Conservation (phyloP, 2,329 filamentous ascomycete species). For the Colletotrichum salicis region DNA sequence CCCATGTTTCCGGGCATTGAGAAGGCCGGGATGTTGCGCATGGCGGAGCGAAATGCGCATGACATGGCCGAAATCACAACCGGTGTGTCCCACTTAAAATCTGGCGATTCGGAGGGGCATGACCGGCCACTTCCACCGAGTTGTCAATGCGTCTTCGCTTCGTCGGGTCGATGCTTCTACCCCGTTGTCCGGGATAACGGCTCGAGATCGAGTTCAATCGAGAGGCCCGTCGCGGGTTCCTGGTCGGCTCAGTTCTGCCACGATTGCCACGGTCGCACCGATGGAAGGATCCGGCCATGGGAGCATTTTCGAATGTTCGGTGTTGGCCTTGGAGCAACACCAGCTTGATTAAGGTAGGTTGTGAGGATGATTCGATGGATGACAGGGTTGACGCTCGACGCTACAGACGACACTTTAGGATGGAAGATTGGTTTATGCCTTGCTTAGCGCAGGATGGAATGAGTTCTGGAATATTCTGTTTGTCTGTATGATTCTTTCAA, state of each 20-base stretch:
- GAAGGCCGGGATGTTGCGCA: slow-evolving; percentile 29
- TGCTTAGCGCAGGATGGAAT: neutral
- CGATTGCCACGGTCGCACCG: neutral
- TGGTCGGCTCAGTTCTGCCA: slow-evolving; percentile 10
- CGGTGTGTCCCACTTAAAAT: slow-evolving; percentile 22
- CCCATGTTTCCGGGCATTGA: slow-evolving; percentile 34
- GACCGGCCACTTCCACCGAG: slow-evolving; percentile 30
- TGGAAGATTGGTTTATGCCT: neutral
- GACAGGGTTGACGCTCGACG: slow-evolving; percentile 17
- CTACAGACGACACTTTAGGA: neutral
- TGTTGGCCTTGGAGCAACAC: neutral
- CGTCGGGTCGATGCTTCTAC: slow-evolving; percentile 4
- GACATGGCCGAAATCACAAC: slow-evolving; percentile 32
- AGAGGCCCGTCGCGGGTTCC: slow-evolving; percentile 9
- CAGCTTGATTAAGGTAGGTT: neutral
- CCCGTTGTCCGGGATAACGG: slow-evolving; percentile 19
- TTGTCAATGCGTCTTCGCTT: slow-evolving; percentile 24
- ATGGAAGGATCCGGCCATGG: neutral
- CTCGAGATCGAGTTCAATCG: neutral
- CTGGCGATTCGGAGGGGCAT: slow-evolving; percentile 29
- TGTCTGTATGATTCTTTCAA: neutral
- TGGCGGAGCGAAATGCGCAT: slow-evolving; percentile 34
- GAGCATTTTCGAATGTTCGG: slow-evolving; percentile 21
- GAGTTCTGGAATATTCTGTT: neutral
- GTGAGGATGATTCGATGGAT: neutral